A percentile compares a stretch with the other conserved stretches of the same genome.
These are phyloP conservation scores for Rhynchosporium secalis DNA, from an alignment of 2,329 filamentous ascomycete species.

Conservation along the genomic window DNA sequence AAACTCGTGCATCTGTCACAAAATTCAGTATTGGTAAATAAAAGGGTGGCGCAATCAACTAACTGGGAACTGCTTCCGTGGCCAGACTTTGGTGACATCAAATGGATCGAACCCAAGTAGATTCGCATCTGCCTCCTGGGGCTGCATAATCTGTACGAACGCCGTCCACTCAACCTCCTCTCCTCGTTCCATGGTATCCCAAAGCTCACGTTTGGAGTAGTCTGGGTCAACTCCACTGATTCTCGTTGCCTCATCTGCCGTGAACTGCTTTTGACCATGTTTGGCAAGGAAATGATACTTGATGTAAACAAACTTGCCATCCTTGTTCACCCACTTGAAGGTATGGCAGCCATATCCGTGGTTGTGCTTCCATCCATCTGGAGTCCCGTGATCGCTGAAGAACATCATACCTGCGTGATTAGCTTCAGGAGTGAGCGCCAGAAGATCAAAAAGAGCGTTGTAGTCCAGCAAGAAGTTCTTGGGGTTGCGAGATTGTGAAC, in stretches of 20 bases:
- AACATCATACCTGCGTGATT: not conserved
- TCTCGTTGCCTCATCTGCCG: not conserved
- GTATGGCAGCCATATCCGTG: not conserved
- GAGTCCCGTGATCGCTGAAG: not conserved
- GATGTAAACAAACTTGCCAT: not conserved
- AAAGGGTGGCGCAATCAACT: not conserved
- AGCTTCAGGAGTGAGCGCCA: not conserved
- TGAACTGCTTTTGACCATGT: not conserved
- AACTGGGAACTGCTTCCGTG: not conserved
- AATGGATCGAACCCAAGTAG: not conserved
- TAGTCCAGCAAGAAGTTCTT: slow-evolving; percentile 1
- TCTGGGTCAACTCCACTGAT: not conserved
- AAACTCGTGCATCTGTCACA: not conserved
- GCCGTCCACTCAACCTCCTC: not conserved
- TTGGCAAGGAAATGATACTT: slow-evolving; percentile 1
- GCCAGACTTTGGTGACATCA: slow-evolving; percentile 1
- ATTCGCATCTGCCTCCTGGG: not conserved
- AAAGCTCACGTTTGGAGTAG: not conserved
- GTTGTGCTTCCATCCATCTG: slow-evolving; percentile 3
- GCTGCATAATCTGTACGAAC: not conserved
- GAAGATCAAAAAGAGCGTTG: not conserved
- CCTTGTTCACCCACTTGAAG: not conserved
- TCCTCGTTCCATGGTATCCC: not conserved
- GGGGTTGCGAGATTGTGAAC: not conserved
- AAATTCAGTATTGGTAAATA: not conserved